Percentiles rank a stretch among this genome's conserved stretches.
Evolutionary conservation across 2,329 filamentous ascomycete species (phyloP).

Genomic region (Fusarium sp.): DNA sequence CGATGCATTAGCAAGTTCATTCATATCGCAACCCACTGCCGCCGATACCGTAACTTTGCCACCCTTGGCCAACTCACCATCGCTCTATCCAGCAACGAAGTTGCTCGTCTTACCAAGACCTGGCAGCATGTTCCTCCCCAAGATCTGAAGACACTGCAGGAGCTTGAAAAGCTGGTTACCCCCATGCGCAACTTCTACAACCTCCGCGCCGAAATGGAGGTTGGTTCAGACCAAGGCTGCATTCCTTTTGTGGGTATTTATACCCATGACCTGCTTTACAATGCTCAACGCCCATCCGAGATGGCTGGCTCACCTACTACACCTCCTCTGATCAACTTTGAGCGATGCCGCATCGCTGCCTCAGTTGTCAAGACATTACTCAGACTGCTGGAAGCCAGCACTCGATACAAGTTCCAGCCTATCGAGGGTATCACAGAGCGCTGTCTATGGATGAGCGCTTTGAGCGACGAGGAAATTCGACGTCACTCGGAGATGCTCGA

Average conservation of each 20-base stretch:
- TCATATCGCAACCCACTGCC: conserved; percentile 82
- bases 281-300: conserved; percentile 81
- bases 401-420: conserved; percentile 78
- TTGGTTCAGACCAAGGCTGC: conserved; percentile 74
- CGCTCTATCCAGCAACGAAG: conserved; percentile 79
- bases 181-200: conserved; percentile 83
- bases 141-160: conserved; percentile 74
- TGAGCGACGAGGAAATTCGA: conserved; percentile 80
- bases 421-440: conserved; percentile 82
- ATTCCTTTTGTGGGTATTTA: conserved; percentile 89
- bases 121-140: conserved; percentile 76
- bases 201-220: conserved; percentile 83
- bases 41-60: conserved; percentile 83
- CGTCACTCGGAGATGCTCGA: conserved; percentile 64
- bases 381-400: conserved; percentile 82
- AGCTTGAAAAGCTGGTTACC: conserved; percentile 79
- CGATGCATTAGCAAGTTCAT: conserved; percentile 84
- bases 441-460: conserved; percentile 86
- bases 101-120: conserved; percentile 74
- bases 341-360: conserved; percentile 81
- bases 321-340: conserved; percentile 83
- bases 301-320: conserved; percentile 75
- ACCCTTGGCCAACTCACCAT: conserved; percentile 86
- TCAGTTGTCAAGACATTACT: conserved; percentile 83
- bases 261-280: conserved; percentile 85